Conservation (phyloP, 139 green algal species). For the Pleodorina starrii region DNA sequence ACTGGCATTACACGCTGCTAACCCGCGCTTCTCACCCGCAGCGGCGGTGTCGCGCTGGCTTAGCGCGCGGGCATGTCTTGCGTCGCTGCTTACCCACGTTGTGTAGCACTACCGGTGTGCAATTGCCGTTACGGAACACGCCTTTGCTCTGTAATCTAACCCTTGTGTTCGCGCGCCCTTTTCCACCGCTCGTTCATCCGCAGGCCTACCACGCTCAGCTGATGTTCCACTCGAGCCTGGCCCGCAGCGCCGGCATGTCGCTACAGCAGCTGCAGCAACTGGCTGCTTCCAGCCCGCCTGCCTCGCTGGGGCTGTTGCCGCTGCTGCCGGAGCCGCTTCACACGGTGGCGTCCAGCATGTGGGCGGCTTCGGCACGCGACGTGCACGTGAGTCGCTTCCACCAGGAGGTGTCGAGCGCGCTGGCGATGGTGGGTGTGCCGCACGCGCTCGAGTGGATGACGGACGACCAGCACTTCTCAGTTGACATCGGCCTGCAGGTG, state of each 20-base stretch:
- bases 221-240: constrained; percentile 58
- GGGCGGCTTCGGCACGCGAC: constrained; percentile 56
- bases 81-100: too few species aligned
- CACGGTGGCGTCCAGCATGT: constrained; percentile 45
- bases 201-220: constrained; percentile 64
- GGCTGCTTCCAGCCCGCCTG: background rate
- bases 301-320: constrained; percentile 39
- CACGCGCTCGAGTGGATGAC: constrained; percentile 65
- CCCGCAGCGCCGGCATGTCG: constrained; percentile 18
- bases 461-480: constrained; percentile 63
- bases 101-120: too few species aligned
- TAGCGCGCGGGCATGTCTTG: too few species aligned
- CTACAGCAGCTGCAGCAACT: background rate
- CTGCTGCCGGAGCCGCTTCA: constrained; percentile 56
- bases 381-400: constrained; percentile 62
- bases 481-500: constrained; percentile 66
- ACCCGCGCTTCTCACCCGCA: too few species aligned
- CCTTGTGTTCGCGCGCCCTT: too few species aligned
- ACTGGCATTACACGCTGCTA: too few species aligned
- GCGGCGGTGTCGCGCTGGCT: too few species aligned
- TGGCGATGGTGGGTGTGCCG: constrained; percentile 56
- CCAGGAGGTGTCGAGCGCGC: constrained; percentile 53
- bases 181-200: too few species aligned
- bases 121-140: too few species aligned
- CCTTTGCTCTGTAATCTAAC: too few species aligned